A percentile compares a stretch with the other conserved stretches of the same genome.
Evolutionary conservation across 768 basidiomycete genomes (phyloP).

Genomic region (Paxillus ammoniavirescens): DNA sequence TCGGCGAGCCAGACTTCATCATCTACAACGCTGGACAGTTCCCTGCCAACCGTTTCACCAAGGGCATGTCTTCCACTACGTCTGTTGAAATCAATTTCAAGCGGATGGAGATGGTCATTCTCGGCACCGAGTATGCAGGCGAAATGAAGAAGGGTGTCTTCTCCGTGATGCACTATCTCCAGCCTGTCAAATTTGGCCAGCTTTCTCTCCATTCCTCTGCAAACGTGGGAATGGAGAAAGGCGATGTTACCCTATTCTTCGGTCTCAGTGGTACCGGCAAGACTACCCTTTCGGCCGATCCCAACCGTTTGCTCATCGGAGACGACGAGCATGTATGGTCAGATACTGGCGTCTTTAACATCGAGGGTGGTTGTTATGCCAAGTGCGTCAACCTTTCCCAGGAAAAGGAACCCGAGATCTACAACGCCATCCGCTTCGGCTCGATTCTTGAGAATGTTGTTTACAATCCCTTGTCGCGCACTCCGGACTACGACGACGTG

Average conservation of each 20-base stretch:
- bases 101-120: constrained; percentile 99
- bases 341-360: constrained; percentile 98
- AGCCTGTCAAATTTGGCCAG: constrained; percentile 98
- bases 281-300: constrained; percentile 97
- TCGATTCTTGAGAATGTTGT: constrained; percentile 99
- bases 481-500: constrained; percentile 93
- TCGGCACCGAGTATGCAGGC: constrained; percentile 96
- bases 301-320: constrained; percentile 89
- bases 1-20: constrained; percentile 98
- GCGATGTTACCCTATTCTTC: constrained; percentile 98
- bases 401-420: constrained; percentile 99
- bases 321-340: constrained; percentile 99
- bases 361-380: constrained; percentile 99
- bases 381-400: constrained; percentile 96
- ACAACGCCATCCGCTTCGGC: constrained; percentile 90
- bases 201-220: constrained; percentile 97
- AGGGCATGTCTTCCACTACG: constrained; percentile 99
- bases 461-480: constrained; percentile 80
- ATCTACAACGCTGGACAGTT: constrained; percentile 99
- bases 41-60: constrained; percentile 99
- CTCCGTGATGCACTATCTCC: constrained; percentile 99
- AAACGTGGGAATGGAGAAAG: constrained; percentile 86
- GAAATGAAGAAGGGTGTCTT: constrained; percentile 99
- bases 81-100: constrained; percentile 99
- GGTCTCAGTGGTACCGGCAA: constrained; percentile 98